Base-by-base conservation (phyloP, 768 basidiomycete genomes). In the Podaxis sp. region DNA sequence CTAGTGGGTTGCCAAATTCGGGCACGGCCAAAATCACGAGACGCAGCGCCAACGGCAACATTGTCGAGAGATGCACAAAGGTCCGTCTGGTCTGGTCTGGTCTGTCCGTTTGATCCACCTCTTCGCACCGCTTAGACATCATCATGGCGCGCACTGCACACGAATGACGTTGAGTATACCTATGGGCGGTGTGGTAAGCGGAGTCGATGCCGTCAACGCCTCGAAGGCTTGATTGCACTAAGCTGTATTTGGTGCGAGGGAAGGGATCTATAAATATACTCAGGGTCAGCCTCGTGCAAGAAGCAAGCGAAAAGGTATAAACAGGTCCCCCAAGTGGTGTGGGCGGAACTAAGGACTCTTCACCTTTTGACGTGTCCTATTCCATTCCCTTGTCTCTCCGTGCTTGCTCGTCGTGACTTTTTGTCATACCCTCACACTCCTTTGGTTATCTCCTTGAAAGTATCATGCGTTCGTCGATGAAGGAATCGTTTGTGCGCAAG, bases 381-480 rank as follows among this genome's bases (percentile, higher is more conserved):
- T 28, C 44, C 54, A 20, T 24, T 46, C 60, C 2, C 26, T 55
- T 56, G 46, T n/a, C 41, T 11, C 36, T 54, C n/a, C 2, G 20
- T 38, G 37, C 11, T 22, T 8, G 1, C 38, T 40, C 38, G 5
- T 56, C 13, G 36, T 40, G 36, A 56, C 20, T 26, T 46, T 20
- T 46, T 46, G 44, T 44, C 22, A 52, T 26, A 38, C 53, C 36
- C 46, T 33, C 46, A 62, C 61, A 48, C 46, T 62, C 44, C 15
- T 55, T 62, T 51, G 2, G 13, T 49, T 33, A 50, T 51, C 44
- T 49, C 28, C 24, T 49, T 7, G 13, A 30, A 33, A 51, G 2
- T n/a, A 55, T 5, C 20, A 56, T 56, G 54, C 15, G 0, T 13
- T 4, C 17, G 10, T 50, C 15, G 22, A 62, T 49, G 54, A 55